These are phyloP conservation scores for Drechslera avenae DNA, from an alignment of 2,329 filamentous ascomycete species.

Conservation along the genomic window DNA sequence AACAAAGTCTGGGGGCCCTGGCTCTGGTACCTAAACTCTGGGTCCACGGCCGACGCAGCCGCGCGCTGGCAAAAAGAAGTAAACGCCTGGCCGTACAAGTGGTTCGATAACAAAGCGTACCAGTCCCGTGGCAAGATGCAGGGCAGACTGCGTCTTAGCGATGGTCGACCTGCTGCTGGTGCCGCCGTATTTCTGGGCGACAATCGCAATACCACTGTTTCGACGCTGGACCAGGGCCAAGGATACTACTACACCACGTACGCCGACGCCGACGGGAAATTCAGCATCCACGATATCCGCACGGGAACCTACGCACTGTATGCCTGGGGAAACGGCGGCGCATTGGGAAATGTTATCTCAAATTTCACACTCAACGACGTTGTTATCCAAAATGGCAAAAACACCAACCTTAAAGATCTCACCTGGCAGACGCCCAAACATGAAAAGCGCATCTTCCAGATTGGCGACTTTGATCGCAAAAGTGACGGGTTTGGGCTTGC, in stretches of 20 bases:
- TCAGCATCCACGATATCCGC: constrained; percentile 53
- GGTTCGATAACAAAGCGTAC: constrained; percentile 55
- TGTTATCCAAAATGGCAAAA: constrained; percentile 42
- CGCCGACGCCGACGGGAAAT: constrained; percentile 52
- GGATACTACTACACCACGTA: constrained; percentile 58
- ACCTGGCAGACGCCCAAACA: constrained; percentile 49
- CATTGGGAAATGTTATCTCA: constrained; percentile 54
- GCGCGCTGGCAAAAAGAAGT: constrained; percentile 50
- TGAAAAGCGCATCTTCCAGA: constrained; percentile 54
- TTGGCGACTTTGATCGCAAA: constrained; percentile 57
- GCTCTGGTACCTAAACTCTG: constrained; percentile 55
- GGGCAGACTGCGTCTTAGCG: constrained; percentile 53
- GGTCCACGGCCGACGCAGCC: constrained; percentile 52
- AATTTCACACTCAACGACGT: constrained; percentile 52
- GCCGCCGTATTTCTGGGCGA: constrained; percentile 60
- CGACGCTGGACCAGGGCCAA: constrained; percentile 55
- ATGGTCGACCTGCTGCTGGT: constrained; percentile 55
- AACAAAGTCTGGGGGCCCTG: constrained; percentile 48
- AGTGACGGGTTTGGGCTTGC: constrained; percentile 51
- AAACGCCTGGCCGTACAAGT: constrained; percentile 55
- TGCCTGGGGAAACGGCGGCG: constrained; percentile 57
- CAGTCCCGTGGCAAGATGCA: constrained; percentile 56
- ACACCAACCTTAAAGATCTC: constrained; percentile 48
- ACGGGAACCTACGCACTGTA: constrained; percentile 55
- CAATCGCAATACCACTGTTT: constrained; percentile 52